Evolutionary conservation across 352 stramenopile species (phyloP).

Genomic region (Pythium aristosporum): DNA sequence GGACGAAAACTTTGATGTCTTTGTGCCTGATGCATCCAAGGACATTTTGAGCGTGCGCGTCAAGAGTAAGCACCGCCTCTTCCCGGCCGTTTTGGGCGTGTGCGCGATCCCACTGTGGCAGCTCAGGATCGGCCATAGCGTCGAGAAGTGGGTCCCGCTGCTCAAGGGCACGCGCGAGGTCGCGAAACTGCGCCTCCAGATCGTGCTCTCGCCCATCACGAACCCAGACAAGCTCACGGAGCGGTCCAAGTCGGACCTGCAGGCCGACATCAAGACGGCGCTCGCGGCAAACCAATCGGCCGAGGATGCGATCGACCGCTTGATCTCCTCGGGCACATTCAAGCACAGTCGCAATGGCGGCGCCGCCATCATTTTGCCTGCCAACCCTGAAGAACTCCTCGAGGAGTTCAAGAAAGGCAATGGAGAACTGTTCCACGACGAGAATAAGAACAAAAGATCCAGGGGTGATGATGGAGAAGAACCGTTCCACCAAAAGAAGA

Average conservation of each 20-base stretch:
- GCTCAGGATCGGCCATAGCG: slow-evolving; percentile 15
- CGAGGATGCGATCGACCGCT: slow-evolving; percentile 58
- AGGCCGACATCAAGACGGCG: slow-evolving; percentile 40
- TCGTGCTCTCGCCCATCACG: slow-evolving; percentile 21
- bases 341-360: slow-evolving; percentile 5
- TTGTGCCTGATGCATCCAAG: slow-evolving; percentile 25
- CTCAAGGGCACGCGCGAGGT: slow-evolving; percentile 26
- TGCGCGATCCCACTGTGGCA: slow-evolving; percentile 27
- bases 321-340: slow-evolving; percentile 30
- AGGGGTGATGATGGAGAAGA: background rate
- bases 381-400: background rate
- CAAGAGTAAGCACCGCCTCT: slow-evolving; percentile 28
- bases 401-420: background rate
- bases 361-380: background rate
- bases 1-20: slow-evolving; percentile 59
- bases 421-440: background rate
- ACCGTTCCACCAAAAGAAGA: background rate
- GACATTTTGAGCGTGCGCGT: slow-evolving; percentile 32
- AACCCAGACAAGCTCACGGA: slow-evolving; percentile 7
- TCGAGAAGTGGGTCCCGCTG: slow-evolving; percentile 29
- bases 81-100: slow-evolving; percentile 16
- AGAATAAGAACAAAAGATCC: background rate
- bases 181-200: slow-evolving; percentile 23
- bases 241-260: slow-evolving; percentile 33
- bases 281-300: slow-evolving; percentile 54